Evolutionary conservation across 2,329 filamentous ascomycete genomes (phyloP).

Genomic region (Fusarium subglutinans): DNA sequence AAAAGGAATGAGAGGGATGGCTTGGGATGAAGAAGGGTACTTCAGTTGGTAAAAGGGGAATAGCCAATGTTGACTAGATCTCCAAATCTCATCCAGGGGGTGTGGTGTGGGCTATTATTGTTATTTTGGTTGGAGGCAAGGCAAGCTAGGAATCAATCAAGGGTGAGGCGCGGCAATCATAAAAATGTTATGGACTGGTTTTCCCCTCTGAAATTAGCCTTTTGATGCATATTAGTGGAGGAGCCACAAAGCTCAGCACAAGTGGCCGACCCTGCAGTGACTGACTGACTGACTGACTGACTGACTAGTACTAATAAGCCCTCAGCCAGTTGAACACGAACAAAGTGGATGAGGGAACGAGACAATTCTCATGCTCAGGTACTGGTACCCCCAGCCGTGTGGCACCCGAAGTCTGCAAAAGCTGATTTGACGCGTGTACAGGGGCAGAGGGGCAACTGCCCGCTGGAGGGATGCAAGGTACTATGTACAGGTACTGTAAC

Average conservation of each 20-base stretch:
- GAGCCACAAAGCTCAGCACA: not conserved
- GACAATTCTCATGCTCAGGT: constrained; percentile 13
- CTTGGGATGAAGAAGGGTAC: constrained; percentile 24
- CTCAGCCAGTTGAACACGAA: constrained; percentile 31
- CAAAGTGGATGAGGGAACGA: constrained; percentile 18
- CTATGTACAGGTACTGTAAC: constrained; percentile 16
- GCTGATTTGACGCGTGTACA: constrained; percentile 39
- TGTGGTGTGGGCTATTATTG: constrained; percentile 21
- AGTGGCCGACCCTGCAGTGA: not conserved
- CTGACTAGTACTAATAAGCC: not conserved
- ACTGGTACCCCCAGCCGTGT: constrained; percentile 29
- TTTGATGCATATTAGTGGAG: constrained; percentile 32
- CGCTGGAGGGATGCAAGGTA: constrained; percentile 26
- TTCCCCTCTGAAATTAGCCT: constrained; percentile 43
- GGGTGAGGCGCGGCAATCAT: constrained; percentile 47
- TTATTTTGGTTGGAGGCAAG: constrained; percentile 12
- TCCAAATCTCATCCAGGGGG: constrained; percentile 29
- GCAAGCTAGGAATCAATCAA: constrained; percentile 1
- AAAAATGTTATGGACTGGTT: constrained; percentile 40
- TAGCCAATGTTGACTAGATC: constrained; percentile 24
- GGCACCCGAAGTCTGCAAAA: constrained; percentile 12
- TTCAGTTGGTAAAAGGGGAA: constrained; percentile 32
- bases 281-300: constrained; percentile 9
- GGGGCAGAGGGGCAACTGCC: constrained; percentile 17
- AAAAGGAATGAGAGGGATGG: constrained; percentile 14